A percentile compares a stretch with the other conserved stretches of the same genome.
These are phyloP conservation scores for Lupinus albus DNA, from an alignment of 306 rosid species.

Conservation along the genomic window DNA sequence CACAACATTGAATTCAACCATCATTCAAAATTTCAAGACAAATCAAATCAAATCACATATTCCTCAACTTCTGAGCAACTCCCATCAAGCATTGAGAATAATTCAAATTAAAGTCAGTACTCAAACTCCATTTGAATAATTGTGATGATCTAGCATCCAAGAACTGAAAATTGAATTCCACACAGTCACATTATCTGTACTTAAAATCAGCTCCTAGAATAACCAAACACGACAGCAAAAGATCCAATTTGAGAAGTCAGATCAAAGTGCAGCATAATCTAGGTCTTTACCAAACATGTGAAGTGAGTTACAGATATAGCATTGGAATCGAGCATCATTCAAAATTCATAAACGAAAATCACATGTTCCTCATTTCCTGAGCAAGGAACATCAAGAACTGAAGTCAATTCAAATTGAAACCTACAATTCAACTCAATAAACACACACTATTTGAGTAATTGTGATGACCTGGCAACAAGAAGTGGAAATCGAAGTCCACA, in stretches of 20 bases:
- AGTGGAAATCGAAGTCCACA: conserved; percentile 27
- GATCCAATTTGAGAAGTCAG: background rate
- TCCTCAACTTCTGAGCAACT: conserved; percentile 20
- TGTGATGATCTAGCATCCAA: conserved; percentile 14
- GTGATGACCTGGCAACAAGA: conserved; percentile 20
- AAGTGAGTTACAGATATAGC: background rate
- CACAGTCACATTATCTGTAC: conserved; percentile 18
- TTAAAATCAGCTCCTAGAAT: conserved; percentile 28
- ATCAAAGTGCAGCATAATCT: conserved; percentile 34
- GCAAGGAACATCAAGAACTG: conserved; percentile 10
- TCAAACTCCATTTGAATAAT: conserved; percentile 1
- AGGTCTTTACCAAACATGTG: background rate
- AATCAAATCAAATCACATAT: background rate
- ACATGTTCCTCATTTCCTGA: conserved; percentile 16
- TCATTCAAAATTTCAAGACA: conserved; percentile 20
- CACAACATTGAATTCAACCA: conserved; percentile 2
- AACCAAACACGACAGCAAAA: conserved; percentile 24
- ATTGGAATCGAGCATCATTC: conserved; percentile 27
- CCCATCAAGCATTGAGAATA: conserved; percentile 6
- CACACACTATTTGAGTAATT: background rate
- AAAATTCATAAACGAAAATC: background rate
- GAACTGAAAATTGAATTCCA: conserved; percentile 26
- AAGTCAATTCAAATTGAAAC: conserved; percentile 31
- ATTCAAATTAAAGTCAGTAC: conserved; percentile 28
- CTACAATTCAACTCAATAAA: conserved; percentile 21